Evolutionary conservation across 139 green algal species (phyloP).

Genomic region (Auxenochlorella pyrenoidosa): DNA sequence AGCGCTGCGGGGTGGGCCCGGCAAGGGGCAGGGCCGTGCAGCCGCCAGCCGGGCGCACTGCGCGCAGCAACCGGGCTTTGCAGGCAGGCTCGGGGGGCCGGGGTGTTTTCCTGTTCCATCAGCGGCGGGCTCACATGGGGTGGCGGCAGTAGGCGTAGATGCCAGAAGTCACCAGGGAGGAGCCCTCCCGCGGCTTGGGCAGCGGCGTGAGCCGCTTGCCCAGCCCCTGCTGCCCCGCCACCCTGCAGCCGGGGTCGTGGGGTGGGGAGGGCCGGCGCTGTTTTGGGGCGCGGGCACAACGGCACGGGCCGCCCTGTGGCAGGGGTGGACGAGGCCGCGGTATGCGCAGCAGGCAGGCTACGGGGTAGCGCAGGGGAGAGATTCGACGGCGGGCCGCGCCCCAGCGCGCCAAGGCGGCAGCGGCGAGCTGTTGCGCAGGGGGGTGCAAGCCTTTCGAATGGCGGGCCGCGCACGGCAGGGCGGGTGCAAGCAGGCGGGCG

Average conservation of each 20-base stretch:
- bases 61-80: too few species aligned
- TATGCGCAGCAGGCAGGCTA: too few species aligned
- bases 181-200: slow-evolving; percentile 52
- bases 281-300: too few species aligned
- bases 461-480: too few species aligned
- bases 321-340: background rate
- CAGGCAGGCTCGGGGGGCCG: background rate
- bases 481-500: background rate
- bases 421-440: too few species aligned
- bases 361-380: too few species aligned
- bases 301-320: background rate
- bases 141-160: slow-evolving; percentile 58
- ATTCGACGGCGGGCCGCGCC: too few species aligned
- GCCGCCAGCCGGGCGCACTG: background rate
- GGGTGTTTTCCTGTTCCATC: too few species aligned
- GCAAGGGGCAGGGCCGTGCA: too few species aligned
- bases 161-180: slow-evolving; percentile 56
- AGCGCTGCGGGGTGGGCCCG: background rate
- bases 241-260: slow-evolving; percentile 19
- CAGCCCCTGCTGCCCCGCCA: slow-evolving; percentile 51
- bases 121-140: slow-evolving; percentile 39
- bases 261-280: background rate
- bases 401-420: too few species aligned
- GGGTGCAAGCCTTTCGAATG: too few species aligned
- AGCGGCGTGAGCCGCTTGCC: slow-evolving; percentile 62